phyloP scores from a whole-genome alignment of 768 basidiomycete species.

The Hirschioporus abietinus region DNA sequence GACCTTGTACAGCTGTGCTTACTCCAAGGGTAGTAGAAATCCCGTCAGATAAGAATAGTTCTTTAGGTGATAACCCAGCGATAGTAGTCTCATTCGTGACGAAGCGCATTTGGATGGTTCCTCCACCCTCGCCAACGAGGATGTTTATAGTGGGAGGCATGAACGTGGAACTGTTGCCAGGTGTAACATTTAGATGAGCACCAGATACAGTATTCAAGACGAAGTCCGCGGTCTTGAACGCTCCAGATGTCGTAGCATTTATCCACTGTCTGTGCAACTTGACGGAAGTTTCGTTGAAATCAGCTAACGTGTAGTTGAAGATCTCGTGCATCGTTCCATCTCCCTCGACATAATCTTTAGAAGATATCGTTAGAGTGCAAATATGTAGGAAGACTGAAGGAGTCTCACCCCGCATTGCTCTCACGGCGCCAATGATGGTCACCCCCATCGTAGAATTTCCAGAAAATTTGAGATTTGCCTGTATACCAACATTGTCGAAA shows the following conservation, averaged over 20 bases:
- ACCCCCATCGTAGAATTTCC: slow-evolving; percentile 35
- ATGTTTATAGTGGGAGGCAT: slow-evolving; percentile 32
- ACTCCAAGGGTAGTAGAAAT: slow-evolving; percentile 22
- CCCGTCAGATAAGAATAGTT: slow-evolving; percentile 29
- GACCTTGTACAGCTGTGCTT: slow-evolving; percentile 22
- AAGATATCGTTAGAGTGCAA: neutral
- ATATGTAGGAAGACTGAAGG: neutral
- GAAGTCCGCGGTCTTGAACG: slow-evolving; percentile 28
- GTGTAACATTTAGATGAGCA: slow-evolving; percentile 28
- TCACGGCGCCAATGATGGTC: slow-evolving; percentile 36
- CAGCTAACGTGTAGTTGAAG: slow-evolving; percentile 39
- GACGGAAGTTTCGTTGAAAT: slow-evolving; percentile 28
- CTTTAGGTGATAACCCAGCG: slow-evolving; percentile 26
- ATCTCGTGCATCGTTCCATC: slow-evolving; percentile 34
- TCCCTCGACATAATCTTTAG: slow-evolving; percentile 36
- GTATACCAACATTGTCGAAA: slow-evolving; percentile 32
- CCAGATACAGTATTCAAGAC: slow-evolving; percentile 21
- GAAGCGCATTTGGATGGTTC: slow-evolving; percentile 24
- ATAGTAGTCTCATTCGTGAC: slow-evolving; percentile 35
- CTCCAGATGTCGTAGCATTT: slow-evolving; percentile 29
- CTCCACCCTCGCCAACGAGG: slow-evolving; percentile 22
- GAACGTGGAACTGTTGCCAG: slow-evolving; percentile 25
- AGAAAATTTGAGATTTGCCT: slow-evolving; percentile 29
- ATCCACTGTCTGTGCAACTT: slow-evolving; percentile 36
- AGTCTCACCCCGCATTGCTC: slow-evolving; percentile 33